Conservation (phyloP, 2,329 filamentous ascomycete genomes). For the Tolypocladium guangdongense region DNA sequence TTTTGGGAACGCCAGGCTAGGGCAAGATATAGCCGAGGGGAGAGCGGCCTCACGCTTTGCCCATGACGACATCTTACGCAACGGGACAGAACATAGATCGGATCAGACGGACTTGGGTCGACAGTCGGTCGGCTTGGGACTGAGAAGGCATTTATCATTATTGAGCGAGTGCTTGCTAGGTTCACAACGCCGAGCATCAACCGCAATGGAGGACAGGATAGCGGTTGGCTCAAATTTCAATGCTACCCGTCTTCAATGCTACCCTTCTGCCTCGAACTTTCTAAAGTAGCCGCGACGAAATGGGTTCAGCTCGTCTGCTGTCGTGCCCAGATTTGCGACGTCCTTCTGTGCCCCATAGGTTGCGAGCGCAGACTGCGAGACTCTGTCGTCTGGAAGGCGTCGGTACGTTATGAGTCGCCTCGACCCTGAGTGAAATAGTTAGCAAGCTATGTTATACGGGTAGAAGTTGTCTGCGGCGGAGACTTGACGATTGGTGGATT, state of each 20-base stretch:
- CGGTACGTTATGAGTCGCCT: conserved; percentile 79
- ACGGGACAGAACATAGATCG: not conserved
- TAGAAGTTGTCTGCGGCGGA: not conserved
- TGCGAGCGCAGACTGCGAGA: conserved; percentile 33
- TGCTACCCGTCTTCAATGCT: conserved; percentile 1
- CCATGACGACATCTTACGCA: not conserved
- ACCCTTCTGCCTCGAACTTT: conserved; percentile 31
- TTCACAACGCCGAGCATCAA: not conserved
- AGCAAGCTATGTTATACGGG: conserved; percentile 1
- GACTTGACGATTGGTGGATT: not conserved
- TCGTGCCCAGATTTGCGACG: conserved; percentile 28
- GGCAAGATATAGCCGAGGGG: not conserved
- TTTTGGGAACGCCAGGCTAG: not conserved
- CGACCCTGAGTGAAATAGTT: conserved; percentile 52
- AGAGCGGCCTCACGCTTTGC: not conserved
- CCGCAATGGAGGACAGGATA: not conserved
- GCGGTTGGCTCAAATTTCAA: not conserved
- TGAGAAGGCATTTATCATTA: not conserved
- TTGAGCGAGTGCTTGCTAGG: not conserved
- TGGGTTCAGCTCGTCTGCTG: conserved; percentile 49
- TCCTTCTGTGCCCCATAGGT: conserved; percentile 19
- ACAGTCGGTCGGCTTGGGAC: not conserved
- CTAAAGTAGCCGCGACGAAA: conserved; percentile 50
- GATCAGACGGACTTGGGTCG: not conserved
- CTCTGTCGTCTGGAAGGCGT: conserved; percentile 49